Conservation (phyloP, 202 grass and related monocot species). For the Hordeum pubiflorum region DNA sequence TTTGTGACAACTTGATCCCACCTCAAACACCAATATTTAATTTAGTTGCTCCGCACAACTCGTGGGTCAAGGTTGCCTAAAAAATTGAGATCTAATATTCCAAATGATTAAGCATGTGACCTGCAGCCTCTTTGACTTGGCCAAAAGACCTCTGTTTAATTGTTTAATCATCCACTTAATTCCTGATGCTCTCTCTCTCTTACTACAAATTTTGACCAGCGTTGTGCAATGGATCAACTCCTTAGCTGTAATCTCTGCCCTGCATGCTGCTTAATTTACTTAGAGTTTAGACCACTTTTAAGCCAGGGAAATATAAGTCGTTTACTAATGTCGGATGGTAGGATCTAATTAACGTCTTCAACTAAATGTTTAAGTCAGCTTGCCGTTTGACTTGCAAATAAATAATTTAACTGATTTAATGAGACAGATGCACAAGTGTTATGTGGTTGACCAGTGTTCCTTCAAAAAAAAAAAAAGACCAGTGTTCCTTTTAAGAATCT, state of each 20-base stretch:
- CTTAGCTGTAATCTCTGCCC: background rate
- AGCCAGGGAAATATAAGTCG: background rate
- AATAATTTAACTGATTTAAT: background rate
- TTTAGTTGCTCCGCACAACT: background rate
- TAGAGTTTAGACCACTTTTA: constrained; percentile 7
- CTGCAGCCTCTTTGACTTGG: constrained; percentile 30
- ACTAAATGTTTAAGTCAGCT: constrained; percentile 16
- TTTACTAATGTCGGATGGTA: constrained; percentile 28
- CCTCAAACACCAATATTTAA: background rate
- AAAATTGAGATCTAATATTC: constrained; percentile 1
- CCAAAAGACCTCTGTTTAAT: background rate
- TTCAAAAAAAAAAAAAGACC: constrained; percentile 27
- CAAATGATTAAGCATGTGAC: constrained; percentile 40
- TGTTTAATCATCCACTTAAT: constrained; percentile 30
- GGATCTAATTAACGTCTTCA: background rate
- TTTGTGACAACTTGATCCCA: background rate
- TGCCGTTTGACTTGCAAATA: constrained; percentile 1
- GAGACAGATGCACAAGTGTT: background rate
- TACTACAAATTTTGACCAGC: constrained; percentile 32
- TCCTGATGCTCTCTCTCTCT: background rate
- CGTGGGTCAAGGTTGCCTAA: background rate
- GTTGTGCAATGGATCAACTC: constrained; percentile 24
- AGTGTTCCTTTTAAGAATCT: background rate
- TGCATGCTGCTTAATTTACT: background rate
- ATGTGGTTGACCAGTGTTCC: constrained; percentile 15